These are phyloP conservation scores for Neofusicoccum umdonicola DNA, from an alignment of 2,329 filamentous ascomycete genomes.

Conservation along the genomic window DNA sequence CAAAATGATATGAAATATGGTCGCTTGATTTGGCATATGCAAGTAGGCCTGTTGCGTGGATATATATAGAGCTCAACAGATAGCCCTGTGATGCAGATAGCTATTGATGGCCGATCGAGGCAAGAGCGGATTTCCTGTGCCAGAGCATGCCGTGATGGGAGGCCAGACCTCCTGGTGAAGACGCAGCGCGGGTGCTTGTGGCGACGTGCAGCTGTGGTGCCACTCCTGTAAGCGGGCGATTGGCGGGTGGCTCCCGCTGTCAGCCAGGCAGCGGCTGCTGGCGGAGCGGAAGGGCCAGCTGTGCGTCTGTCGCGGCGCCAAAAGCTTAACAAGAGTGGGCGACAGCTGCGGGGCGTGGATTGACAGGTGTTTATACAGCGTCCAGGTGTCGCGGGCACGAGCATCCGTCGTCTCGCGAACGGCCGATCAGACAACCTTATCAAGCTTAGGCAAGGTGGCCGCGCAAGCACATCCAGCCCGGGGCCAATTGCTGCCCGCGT, in stretches of 20 bases:
- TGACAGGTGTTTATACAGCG: slow-evolving; percentile 7
- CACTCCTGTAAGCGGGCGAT: background rate
- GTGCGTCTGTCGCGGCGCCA: background rate
- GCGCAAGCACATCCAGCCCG: slow-evolving; percentile 2
- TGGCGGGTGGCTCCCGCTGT: background rate
- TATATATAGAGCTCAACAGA: background rate
- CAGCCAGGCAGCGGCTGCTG: background rate
- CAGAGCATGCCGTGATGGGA: background rate
- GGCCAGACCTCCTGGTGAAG: background rate
- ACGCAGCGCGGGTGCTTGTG: background rate
- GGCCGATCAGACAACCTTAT: slow-evolving; percentile 16
- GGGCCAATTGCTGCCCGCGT: background rate
- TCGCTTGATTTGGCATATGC: background rate
- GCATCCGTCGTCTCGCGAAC: slow-evolving; percentile 11
- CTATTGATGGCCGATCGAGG: background rate
- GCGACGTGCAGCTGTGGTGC: background rate
- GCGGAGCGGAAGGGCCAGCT: background rate
- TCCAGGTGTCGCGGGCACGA: background rate
- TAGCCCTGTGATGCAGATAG: background rate
- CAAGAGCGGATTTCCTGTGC: background rate
- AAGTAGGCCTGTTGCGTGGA: background rate
- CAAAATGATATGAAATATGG: background rate
- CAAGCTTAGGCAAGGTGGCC: slow-evolving; percentile 8
- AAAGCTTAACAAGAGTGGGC: background rate
- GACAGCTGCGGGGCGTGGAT: background rate